Evolutionary conservation across 495 filamentous ascomycete species (phyloP).

Genomic region (Lepidopterella palustris): DNA sequence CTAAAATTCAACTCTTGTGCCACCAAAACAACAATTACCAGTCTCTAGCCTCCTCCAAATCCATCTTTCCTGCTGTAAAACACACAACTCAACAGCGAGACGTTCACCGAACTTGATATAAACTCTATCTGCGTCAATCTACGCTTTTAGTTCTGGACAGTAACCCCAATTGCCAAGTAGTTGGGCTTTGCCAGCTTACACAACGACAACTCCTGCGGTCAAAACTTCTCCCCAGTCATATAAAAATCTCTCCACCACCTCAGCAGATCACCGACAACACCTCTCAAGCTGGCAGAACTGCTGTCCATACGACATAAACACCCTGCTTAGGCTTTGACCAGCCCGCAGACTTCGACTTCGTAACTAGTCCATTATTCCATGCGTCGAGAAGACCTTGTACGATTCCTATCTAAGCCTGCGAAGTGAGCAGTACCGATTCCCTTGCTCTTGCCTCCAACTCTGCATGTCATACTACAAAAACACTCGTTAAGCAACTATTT

Average conservation of each 20-base stretch:
- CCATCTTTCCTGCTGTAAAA: background rate
- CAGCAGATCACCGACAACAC: background rate
- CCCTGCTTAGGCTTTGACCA: conserved; percentile 27
- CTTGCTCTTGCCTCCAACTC: background rate
- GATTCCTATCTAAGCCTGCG: conserved; percentile 91
- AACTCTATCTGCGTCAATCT: background rate
- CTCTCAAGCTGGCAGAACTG: conserved; percentile 26
- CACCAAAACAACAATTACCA: background rate
- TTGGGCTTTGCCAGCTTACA: too few relatives aligned
- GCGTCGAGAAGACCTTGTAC: conserved; percentile 86
- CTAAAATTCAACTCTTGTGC: background rate
- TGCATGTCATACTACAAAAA: background rate
- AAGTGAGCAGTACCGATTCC: conserved; percentile 78
- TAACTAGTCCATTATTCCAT: conserved; percentile 54
- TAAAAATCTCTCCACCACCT: background rate
- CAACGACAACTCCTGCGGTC: background rate
- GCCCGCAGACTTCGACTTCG: conserved; percentile 17
- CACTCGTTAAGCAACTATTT: too few relatives aligned
- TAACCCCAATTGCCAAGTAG: too few relatives aligned
- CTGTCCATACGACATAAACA: background rate
- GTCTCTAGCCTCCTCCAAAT: background rate
- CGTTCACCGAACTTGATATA: too few relatives aligned
- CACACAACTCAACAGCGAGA: background rate
- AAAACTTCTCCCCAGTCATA: background rate
- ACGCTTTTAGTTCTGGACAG: too few relatives aligned